Conservation (phyloP, 106 monocot species). For the Alisma plantagoaquatica region DNA sequence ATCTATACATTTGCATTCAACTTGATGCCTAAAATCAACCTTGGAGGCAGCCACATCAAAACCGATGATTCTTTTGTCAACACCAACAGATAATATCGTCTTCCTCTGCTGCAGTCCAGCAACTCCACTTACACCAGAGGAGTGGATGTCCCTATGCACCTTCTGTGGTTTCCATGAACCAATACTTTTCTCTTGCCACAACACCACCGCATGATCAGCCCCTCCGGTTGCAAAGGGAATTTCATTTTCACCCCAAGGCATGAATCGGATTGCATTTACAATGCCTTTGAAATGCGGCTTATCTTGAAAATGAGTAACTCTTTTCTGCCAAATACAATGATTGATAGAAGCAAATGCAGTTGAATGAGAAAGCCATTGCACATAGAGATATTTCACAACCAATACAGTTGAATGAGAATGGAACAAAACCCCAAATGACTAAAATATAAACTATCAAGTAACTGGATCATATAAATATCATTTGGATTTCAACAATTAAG, state of each 20-base stretch:
- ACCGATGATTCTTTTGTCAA: constrained; percentile 69
- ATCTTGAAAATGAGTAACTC: constrained; percentile 42
- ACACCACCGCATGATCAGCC: constrained; percentile 75
- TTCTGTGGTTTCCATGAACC: constrained; percentile 52
- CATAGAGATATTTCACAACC: too few relatives aligned
- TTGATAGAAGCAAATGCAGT: too few relatives aligned
- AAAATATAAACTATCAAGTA: too few relatives aligned
- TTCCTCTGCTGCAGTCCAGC: constrained; percentile 63
- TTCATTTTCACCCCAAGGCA: constrained; percentile 68
- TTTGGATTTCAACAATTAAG: too few relatives aligned
- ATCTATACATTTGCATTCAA: constrained; percentile 84
- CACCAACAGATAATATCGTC: constrained; percentile 66
- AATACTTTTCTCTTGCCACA: constrained; percentile 52
- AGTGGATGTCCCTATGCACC: constrained; percentile 49
- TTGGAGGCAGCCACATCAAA: constrained; percentile 49
- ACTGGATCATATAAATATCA: too few relatives aligned
- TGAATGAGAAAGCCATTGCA: too few relatives aligned
- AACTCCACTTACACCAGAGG: constrained; percentile 92
- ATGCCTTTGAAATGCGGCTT: constrained; percentile 82
- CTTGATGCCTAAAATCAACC: constrained; percentile 57
- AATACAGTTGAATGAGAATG: too few relatives aligned
- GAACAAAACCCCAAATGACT: too few relatives aligned
- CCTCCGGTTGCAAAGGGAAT: constrained; percentile 74
- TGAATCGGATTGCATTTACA: constrained; percentile 66
- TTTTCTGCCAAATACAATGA: too few relatives aligned